Base-by-base conservation (phyloP, 495 filamentous ascomycete species). In the Tuber calosporum region DNA sequence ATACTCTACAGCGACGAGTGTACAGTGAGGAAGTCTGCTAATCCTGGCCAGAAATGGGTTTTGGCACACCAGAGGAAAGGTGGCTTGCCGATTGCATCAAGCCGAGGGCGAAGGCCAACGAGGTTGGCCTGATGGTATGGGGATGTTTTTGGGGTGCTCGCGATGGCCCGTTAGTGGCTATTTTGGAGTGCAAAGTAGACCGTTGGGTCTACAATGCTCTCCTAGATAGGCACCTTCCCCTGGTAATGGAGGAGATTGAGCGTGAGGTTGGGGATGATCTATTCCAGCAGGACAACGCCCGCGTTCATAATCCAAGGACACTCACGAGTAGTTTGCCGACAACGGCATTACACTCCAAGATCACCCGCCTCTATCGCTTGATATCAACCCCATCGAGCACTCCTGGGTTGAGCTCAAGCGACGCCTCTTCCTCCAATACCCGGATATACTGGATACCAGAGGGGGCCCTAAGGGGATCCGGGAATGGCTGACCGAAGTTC, bases 371-470 rank as follows among this genome's bases (percentile, higher is more conserved):
- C 71, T 79, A 45, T 82, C 80, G 0, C 80, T 77, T n/a, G 77
- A 81, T 79, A 53, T 82, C 2, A 82, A 80, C 69, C 79, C 77
- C 30, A 83, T 82, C 72, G 75, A 82, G 48, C 78, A 82, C 41
- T 70, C 81, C 1, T 82, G 79, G 76, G 73, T 73, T 2, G 67
- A 78, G 26, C 69, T 83, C 20, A 80, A 81, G 37, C 41, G 45
- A 13, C 41, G 58, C n/a, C 66, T 74, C 45, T 58, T 71, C 37
- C 22, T 53, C 37, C 69, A 69, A 42, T 73, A 73, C 26, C 67
- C 70, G 20, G 53, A 69, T 15, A 75, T 75, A 58, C 26, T 20
- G 20, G 26, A 75, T 41, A 75, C 70, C 4, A 71, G 22, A 58
- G 70, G 42, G n/a, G 66, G 66, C 5, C 41, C 58, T 37, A 38